Base-by-base conservation (phyloP, 352 stramenopile genomes). In the Phytophthora pini region DNA sequence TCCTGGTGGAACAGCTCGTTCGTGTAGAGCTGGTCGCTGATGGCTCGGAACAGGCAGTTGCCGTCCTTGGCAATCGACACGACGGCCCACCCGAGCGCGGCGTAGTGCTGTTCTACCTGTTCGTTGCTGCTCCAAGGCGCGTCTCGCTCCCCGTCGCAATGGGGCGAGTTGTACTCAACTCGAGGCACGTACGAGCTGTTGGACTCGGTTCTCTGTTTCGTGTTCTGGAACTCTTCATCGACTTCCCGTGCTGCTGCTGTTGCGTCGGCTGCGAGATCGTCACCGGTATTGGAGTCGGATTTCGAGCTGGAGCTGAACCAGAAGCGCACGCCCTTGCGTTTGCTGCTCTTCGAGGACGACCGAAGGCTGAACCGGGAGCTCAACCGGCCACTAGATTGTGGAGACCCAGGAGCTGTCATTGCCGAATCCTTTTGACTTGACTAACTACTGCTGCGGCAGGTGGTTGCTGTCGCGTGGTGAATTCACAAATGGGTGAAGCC, bases 11-110 rank as follows among this genome's bases (percentile, higher is more conserved):
- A 80, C 15, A 58, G 27, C 52, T 87, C 73, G 61, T 63, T 77
- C 24, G 52, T 74, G 63, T 84, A 87, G 50, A 87, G 74, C 55
- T 87, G 78, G 57, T 85, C 78, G 46, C 78, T 87, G 55, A 87
- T 76, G 29, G 76, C 78, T 22, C 78, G 76, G 59, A 87, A 87
- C 17, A 87, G 60, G 68, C 78, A 85, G 44, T 85, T 87, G 62
- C 78, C 78, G 46, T 87, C 78, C 36, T 74, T 69, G 13, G 39
- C 38, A 43, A 74, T 81, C 9, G 34, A 10, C 2, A 71, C 51
- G 29, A 84, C 36, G 13, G 31, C 26, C 78, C 78, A 87, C 6
- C 55, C 38, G 34, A 80, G 65, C 12, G 57, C 58, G 41, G 56
- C 43, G 62, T 79, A 87, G 60, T 87, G 75, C 2, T 56, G 26